Percentiles rank a stretch among this genome's conserved stretches.
Conservation (phyloP, 306 rosid species). For the Datisca glomerata region DNA sequence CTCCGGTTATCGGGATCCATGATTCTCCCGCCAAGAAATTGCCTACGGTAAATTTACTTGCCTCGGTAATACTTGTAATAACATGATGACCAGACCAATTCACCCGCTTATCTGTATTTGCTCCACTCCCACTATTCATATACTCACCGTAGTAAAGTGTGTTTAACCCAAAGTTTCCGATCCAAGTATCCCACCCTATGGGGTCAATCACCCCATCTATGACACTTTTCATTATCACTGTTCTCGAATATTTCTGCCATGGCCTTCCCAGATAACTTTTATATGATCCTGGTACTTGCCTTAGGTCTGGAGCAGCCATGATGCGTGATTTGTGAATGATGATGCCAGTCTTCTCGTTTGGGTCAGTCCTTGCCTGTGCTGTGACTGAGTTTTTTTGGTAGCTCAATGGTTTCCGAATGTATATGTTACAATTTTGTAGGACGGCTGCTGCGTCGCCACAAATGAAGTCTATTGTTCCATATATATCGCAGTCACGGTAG, state of each 20-base stretch:
- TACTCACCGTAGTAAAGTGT: too few species aligned
- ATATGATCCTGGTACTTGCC: slow-evolving; percentile 14
- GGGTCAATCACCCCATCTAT: slow-evolving; percentile 33
- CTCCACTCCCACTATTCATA: too few species aligned
- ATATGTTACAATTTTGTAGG: slow-evolving; percentile 60
- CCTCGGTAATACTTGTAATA: too few species aligned
- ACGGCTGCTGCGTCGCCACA: slow-evolving; percentile 43
- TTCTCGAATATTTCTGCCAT: slow-evolving; percentile 59
- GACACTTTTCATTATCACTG: slow-evolving; percentile 46
- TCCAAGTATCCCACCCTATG: slow-evolving; percentile 69
- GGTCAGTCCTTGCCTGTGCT: slow-evolving; percentile 54
- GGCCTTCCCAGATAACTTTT: slow-evolving; percentile 62
- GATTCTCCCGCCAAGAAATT: too few species aligned
- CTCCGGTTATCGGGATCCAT: too few species aligned
- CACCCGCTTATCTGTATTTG: too few species aligned
- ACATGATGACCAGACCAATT: too few species aligned
- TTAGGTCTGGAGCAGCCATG: slow-evolving; percentile 30
- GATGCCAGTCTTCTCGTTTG: slow-evolving; percentile 65
- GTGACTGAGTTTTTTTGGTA: slow-evolving; percentile 49
- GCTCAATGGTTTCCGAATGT: slow-evolving; percentile 32
- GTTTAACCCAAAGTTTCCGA: too few species aligned
- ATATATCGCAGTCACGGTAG: slow-evolving; percentile 66
- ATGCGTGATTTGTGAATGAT: slow-evolving; percentile 37
- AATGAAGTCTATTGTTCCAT: slow-evolving; percentile 76
- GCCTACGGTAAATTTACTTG: too few species aligned